Conservation (phyloP, 2,329 filamentous ascomycete species). For the Apiospora malaysiana region DNA sequence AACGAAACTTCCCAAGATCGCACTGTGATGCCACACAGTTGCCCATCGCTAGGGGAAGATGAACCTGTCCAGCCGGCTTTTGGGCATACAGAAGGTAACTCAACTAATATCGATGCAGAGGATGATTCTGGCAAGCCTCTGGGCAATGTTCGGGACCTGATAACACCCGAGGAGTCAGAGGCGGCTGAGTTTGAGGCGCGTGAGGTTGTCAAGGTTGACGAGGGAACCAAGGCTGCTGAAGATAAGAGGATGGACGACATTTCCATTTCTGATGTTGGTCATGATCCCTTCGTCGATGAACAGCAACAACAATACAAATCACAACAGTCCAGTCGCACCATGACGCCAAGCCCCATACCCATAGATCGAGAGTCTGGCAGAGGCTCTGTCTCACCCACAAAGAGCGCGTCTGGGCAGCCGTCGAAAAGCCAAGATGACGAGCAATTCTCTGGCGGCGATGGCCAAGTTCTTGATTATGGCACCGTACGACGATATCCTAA, state of each 20-base stretch:
- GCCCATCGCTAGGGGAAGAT: neutral
- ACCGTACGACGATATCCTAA: constrained; percentile 28
- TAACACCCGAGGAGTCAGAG: neutral
- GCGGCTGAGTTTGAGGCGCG: neutral
- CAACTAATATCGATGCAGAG: neutral
- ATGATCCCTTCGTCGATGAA: neutral
- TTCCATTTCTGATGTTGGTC: neutral
- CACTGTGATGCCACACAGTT: neutral
- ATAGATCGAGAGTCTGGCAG: neutral
- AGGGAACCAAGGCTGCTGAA: neutral
- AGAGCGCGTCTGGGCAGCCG: neutral
- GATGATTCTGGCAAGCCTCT: neutral
- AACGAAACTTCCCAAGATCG: neutral
- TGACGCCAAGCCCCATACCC: neutral
- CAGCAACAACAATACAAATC: neutral
- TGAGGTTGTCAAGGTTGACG: neutral
- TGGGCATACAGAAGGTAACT: neutral
- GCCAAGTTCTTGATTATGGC: constrained; percentile 19
- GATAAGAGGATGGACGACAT: neutral
- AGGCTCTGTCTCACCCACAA: neutral
- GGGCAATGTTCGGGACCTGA: neutral
- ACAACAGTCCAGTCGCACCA: neutral
- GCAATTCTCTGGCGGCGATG: neutral
- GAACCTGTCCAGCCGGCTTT: neutral
- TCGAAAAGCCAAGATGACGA: neutral